Base-by-base conservation (phyloP, 1,284 basidiomycete genomes). In the Inonotus obliquus region DNA sequence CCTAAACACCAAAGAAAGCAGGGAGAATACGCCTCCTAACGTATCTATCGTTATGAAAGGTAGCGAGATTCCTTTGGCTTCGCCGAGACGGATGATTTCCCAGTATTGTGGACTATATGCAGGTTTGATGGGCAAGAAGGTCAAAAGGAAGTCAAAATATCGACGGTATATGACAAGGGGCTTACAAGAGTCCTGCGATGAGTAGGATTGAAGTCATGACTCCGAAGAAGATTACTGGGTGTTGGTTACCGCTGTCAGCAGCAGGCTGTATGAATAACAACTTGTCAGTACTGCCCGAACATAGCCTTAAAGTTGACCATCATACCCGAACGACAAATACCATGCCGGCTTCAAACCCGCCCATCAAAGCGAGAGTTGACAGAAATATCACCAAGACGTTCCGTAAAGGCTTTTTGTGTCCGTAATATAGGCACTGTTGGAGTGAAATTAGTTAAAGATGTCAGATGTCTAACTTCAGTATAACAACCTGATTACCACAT, bases 51-150 rank as follows among this genome's bases (percentile, higher is more conserved):
- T 66, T 76, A 93, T 87, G 74, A 93, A 92, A 2, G 77, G 49
- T 54, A 89, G 73, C 0, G 86, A 89, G 62, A 94, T 85, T 4
- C 91, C 91, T 29, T 86, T 73, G 48, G 93, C 91, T 70, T 91
- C 85, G 65, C 77, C 77, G 65, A 79, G 78, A 66, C 81, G 81
- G 74, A 82, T 88, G 48, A 93, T 93, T 71, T 92, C 90, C 62
- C 70, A 76, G 66, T 78, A 82, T 67, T 82, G 79, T 1, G 81
- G 80, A 23, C 75, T 78, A 54, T 5, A n/a, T 10, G 49, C 25
- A 23, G 23, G 51, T n/a, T 19, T 1, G n/a, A 27, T 29, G 23
- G 45, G 62, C 62, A 23, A 66, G 41, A 21, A 17, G 17, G 2
- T 53, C 27, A 23, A 4, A 5, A 52, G 53, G 27, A 47, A 47